These are phyloP conservation scores for Nemania bipapillata DNA, from an alignment of 2,329 filamentous ascomycete genomes.

Conservation along the genomic window DNA sequence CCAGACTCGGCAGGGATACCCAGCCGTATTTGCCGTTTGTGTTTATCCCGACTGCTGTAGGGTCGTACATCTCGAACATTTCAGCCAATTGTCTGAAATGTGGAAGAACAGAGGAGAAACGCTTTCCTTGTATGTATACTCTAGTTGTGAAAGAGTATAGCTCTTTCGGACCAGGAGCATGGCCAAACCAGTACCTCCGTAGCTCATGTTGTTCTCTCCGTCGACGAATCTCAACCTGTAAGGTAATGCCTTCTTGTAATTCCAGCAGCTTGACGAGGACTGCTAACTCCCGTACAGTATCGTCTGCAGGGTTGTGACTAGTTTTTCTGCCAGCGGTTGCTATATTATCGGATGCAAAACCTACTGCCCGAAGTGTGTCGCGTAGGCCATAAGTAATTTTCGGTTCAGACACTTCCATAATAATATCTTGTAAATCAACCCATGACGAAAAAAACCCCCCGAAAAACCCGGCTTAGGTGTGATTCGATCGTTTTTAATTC, in stretches of 20 bases:
- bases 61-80: slow-evolving; percentile 5
- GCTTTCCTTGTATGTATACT: slow-evolving; percentile 25
- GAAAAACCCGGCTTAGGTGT: slow-evolving; percentile 18
- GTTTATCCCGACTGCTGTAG: slow-evolving; percentile 29
- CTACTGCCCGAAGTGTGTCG: slow-evolving; percentile 29
- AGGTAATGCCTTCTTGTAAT: slow-evolving; percentile 8
- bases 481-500: slow-evolving; percentile 23
- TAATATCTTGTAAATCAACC: slow-evolving; percentile 33
- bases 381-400: slow-evolving; percentile 18
- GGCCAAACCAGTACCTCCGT: slow-evolving; percentile 9
- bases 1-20: slow-evolving; percentile 29
- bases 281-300: slow-evolving; percentile 28
- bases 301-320: slow-evolving; percentile 31
- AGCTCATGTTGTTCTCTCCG: not conserved
- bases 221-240: not conserved
- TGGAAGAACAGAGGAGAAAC: slow-evolving; percentile 15
- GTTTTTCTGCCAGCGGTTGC: slow-evolving; percentile 13
- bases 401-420: slow-evolving; percentile 8
- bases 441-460: slow-evolving; percentile 28
- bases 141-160: slow-evolving; percentile 31
- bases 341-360: slow-evolving; percentile 14
- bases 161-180: slow-evolving; percentile 24
- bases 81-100: slow-evolving; percentile 19
- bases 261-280: slow-evolving; percentile 18
- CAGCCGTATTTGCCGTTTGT: slow-evolving; percentile 26